These are phyloP conservation scores for Ophiocordyceps camponoti-saundersi DNA, from an alignment of 2,329 filamentous ascomycete species.

Conservation along the genomic window DNA sequence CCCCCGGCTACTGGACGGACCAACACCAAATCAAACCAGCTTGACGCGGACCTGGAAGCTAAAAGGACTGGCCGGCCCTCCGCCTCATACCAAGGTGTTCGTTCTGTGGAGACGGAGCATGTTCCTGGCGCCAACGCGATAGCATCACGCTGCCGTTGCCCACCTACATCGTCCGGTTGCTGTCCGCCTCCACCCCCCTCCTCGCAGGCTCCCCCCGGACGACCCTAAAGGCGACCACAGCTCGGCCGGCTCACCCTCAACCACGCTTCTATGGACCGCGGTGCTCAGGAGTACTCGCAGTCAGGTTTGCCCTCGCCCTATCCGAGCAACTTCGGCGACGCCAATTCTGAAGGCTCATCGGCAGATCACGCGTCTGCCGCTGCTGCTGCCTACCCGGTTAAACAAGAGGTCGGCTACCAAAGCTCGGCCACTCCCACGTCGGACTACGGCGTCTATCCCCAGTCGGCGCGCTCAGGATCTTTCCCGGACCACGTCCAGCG, in stretches of 20 bases:
- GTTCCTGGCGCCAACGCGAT: slow-evolving; percentile 16
- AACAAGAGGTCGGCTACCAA: slow-evolving; percentile 67
- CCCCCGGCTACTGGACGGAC: slow-evolving; percentile 9
- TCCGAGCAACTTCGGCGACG: slow-evolving; percentile 46
- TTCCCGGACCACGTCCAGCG: slow-evolving; percentile 82
- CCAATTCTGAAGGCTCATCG: slow-evolving; percentile 69
- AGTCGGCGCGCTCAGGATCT: slow-evolving; percentile 60
- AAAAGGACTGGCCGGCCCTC: slow-evolving; percentile 11
- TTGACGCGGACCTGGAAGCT: slow-evolving; percentile 15
- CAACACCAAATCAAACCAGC: slow-evolving; percentile 8
- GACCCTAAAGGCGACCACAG: neutral
- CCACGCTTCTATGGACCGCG: slow-evolving; percentile 36
- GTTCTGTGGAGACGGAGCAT: slow-evolving; percentile 15
- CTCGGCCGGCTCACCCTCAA: slow-evolving; percentile 4
- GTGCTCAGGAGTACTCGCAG: slow-evolving; percentile 64
- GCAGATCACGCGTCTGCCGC: slow-evolving; percentile 65
- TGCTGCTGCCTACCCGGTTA: slow-evolving; percentile 77
- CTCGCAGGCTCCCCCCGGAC: slow-evolving; percentile 2
- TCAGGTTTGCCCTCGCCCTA: slow-evolving; percentile 71
- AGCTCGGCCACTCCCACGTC: slow-evolving; percentile 72
- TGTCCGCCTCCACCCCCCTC: slow-evolving; percentile 1
- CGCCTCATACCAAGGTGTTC: slow-evolving; percentile 9
- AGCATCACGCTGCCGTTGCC: slow-evolving; percentile 14
- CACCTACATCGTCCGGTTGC: slow-evolving; percentile 4
- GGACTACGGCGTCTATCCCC: slow-evolving; percentile 69